Percentiles rank a stretch among this genome's conserved stretches.
Evolutionary conservation across 495 filamentous ascomycete genomes (phyloP).

Genomic region (Durotheca rogersii): DNA sequence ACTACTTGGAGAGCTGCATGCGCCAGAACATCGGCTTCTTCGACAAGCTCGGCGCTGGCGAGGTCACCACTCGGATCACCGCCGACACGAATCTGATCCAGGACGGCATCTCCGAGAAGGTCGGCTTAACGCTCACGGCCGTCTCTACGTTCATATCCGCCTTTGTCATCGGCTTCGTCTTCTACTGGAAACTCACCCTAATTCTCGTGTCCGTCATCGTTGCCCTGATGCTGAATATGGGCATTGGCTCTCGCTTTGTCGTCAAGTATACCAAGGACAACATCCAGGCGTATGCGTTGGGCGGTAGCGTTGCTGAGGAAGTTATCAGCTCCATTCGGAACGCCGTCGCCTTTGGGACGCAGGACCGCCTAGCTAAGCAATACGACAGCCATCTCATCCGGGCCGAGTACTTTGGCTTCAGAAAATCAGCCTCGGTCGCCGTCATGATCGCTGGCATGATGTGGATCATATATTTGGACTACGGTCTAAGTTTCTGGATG

Average conservation of each 20-base stretch:
- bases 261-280: slow-evolving; percentile 76
- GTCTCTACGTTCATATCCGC: slow-evolving; percentile 79
- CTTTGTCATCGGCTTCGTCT: slow-evolving; percentile 86
- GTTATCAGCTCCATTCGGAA: slow-evolving; percentile 92
- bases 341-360: slow-evolving; percentile 88
- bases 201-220: slow-evolving; percentile 78
- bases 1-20: slow-evolving; percentile 80
- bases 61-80: slow-evolving; percentile 90
- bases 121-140: slow-evolving; percentile 72
- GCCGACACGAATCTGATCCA: slow-evolving; percentile 87
- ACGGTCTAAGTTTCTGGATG: slow-evolving; percentile 94
- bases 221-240: slow-evolving; percentile 74
- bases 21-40: slow-evolving; percentile 92
- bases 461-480: slow-evolving; percentile 80
- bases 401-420: slow-evolving; percentile 77
- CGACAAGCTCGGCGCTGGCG: slow-evolving; percentile 86
- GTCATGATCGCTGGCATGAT: slow-evolving; percentile 83
- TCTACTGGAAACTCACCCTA: slow-evolving; percentile 79
- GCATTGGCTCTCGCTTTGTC: slow-evolving; percentile 67
- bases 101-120: slow-evolving; percentile 85
- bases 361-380: slow-evolving; percentile 80
- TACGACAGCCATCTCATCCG: slow-evolving; percentile 73
- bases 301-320: slow-evolving; percentile 90
- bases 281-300: slow-evolving; percentile 74
- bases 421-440: slow-evolving; percentile 66